Percentiles rank a stretch among this genome's conserved stretches.
Conservation (phyloP, 805 yeast genomes). For the Huiozyma naganishii region DNA sequence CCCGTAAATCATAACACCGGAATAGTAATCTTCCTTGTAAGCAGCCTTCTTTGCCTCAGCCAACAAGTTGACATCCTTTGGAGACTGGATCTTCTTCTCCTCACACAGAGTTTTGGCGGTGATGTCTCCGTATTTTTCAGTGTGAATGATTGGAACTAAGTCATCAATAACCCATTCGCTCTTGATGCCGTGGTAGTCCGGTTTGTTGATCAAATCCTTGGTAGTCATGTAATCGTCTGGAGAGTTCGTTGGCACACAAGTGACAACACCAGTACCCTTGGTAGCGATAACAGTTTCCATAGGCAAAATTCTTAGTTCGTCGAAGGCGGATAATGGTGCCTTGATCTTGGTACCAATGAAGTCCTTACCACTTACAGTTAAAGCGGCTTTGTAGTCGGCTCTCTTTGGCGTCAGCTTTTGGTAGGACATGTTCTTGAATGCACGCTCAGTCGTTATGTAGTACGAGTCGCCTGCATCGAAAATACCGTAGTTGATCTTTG, state of each 20-base stretch:
- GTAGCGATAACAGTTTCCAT: slow-evolving; percentile 94
- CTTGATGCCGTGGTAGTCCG: slow-evolving; percentile 80
- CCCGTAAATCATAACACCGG: slow-evolving; percentile 74
- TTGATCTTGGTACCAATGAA: slow-evolving; percentile 78
- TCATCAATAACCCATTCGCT: slow-evolving; percentile 73
- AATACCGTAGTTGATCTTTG: slow-evolving; percentile 84
- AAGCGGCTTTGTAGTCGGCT: slow-evolving; percentile 58
- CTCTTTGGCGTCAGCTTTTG: slow-evolving; percentile 86
- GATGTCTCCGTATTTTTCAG: slow-evolving; percentile 79
- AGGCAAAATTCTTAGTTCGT: slow-evolving; percentile 74
- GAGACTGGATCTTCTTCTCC: slow-evolving; percentile 84
- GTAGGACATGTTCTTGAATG: slow-evolving; percentile 94
- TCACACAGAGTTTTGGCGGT: slow-evolving; percentile 80
- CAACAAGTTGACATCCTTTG: slow-evolving; percentile 78
- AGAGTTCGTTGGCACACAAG: slow-evolving; percentile 98
- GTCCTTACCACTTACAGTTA: slow-evolving; percentile 53
- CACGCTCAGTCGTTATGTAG: slow-evolving; percentile 83
- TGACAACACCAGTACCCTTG: slow-evolving; percentile 98
- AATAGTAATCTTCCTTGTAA: slow-evolving; percentile 93
- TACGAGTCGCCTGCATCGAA: slow-evolving; percentile 73
- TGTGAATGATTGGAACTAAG: slow-evolving; percentile 60
- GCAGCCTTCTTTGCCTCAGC: slow-evolving; percentile 91
- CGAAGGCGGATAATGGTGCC: slow-evolving; percentile 70
- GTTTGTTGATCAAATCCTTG: slow-evolving; percentile 73
- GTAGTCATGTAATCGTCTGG: slow-evolving; percentile 93